Conservation (phyloP, 176 grass and related monocot genomes). For the Guadua angustifolia region DNA sequence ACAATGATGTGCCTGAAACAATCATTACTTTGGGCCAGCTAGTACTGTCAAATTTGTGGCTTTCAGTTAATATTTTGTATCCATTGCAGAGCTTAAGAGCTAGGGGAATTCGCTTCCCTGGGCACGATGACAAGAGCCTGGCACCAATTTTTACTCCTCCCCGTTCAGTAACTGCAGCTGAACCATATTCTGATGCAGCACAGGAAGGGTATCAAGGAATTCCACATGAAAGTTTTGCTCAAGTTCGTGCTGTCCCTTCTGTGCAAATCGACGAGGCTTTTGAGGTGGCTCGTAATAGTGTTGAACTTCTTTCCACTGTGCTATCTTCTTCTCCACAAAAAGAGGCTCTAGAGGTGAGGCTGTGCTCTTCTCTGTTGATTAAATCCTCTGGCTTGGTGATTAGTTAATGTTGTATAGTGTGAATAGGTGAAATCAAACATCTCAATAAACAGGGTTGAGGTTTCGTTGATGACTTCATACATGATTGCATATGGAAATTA, state of each 20-base stretch:
- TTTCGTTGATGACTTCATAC: neutral
- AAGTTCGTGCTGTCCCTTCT: slow-evolving; percentile 50
- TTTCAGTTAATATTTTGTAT: slow-evolving; percentile 22
- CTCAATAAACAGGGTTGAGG: neutral
- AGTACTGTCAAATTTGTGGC: neutral
- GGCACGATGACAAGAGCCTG: slow-evolving; percentile 77
- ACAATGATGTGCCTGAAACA: neutral
- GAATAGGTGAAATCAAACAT: neutral
- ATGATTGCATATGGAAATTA: neutral
- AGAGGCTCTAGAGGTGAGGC: slow-evolving; percentile 74
- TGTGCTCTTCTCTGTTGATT: neutral
- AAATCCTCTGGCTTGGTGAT: neutral
- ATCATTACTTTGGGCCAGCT: neutral
- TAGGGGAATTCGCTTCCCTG: slow-evolving; percentile 84
- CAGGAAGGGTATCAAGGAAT: slow-evolving; percentile 67
- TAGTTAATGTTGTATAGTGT: neutral
- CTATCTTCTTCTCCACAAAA: slow-evolving; percentile 83
- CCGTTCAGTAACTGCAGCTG: slow-evolving; percentile 52
- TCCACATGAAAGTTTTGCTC: slow-evolving; percentile 52
- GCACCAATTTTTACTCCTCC: slow-evolving; percentile 90
- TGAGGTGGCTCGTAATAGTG: slow-evolving; percentile 78
- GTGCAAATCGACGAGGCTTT: slow-evolving; percentile 75
- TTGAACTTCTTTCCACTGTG: slow-evolving; percentile 91
- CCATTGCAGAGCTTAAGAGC: slow-evolving; percentile 83
- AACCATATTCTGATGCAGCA: slow-evolving; percentile 57